Percentiles rank a stretch among this genome's conserved stretches.
Evolutionary conservation across 495 filamentous ascomycete species (phyloP).

Genomic region (Cladorrhinum samala): DNA sequence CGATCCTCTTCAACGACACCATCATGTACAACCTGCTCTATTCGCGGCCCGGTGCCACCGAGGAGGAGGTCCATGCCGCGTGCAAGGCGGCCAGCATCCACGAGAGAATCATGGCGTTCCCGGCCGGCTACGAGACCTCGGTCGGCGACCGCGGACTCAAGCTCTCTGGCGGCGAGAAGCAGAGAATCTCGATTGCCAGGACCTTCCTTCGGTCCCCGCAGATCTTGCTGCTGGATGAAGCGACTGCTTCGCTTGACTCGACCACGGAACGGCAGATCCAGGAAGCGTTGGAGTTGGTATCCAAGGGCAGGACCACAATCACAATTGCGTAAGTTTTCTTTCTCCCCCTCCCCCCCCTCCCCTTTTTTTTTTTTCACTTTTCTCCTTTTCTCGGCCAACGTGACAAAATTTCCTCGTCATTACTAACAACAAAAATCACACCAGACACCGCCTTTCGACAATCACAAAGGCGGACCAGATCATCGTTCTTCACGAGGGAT

Average conservation of each 20-base stretch:
- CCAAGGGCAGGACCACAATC: too few relatives aligned
- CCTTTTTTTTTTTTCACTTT: too few relatives aligned
- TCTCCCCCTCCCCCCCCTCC: too few relatives aligned
- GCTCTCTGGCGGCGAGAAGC: slow-evolving; percentile 80
- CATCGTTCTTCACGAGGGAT: too few relatives aligned
- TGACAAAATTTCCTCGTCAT: too few relatives aligned
- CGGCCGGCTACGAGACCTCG: slow-evolving; percentile 79
- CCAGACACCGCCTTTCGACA: too few relatives aligned
- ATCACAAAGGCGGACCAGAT: too few relatives aligned
- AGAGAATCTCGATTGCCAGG: slow-evolving; percentile 57
- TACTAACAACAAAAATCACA: too few relatives aligned
- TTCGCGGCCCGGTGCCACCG: slow-evolving; percentile 72
- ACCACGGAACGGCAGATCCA: slow-evolving; percentile 30
- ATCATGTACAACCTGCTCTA: slow-evolving; percentile 94
- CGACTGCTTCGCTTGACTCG: slow-evolving; percentile 57
- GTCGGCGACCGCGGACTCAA: slow-evolving; percentile 93
- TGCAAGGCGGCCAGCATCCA: slow-evolving; percentile 89
- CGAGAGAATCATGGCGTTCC: slow-evolving; percentile 86
- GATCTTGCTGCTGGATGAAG: slow-evolving; percentile 73
- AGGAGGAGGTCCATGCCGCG: slow-evolving; percentile 78
- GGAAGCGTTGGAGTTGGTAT: too few relatives aligned
- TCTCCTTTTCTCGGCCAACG: too few relatives aligned
- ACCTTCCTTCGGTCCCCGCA: slow-evolving; percentile 61
- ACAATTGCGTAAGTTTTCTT: too few relatives aligned
- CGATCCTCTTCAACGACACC: slow-evolving; percentile 88